A percentile compares a stretch with the other conserved stretches of the same genome.
These are phyloP conservation scores for Rhododendron ferrugineum DNA, from an alignment of 148 eudicot species.

Conservation along the genomic window DNA sequence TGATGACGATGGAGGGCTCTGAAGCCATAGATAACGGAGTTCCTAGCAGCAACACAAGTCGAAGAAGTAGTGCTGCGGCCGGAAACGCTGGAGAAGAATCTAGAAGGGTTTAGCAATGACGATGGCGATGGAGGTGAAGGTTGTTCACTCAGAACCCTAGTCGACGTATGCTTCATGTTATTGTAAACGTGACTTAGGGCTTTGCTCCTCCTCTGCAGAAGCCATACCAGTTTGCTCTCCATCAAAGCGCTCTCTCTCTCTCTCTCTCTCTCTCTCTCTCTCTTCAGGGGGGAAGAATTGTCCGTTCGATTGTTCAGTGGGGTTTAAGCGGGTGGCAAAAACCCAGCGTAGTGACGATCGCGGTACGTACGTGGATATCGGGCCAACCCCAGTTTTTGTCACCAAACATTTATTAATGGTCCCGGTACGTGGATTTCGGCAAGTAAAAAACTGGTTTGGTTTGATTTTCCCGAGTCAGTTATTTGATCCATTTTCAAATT, in stretches of 20 bases:
- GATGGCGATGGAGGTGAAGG: slow-evolving; percentile 9
- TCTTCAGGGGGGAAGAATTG: background rate
- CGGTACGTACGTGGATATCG: background rate
- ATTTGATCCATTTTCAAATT: no score
- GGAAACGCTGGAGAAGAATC: slow-evolving; percentile 34
- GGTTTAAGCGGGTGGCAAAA: background rate
- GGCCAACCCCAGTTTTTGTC: no score
- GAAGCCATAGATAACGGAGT: slow-evolving; percentile 31
- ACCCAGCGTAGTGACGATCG: background rate
- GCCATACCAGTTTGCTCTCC: slow-evolving; percentile 46
- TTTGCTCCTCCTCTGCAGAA: slow-evolving; percentile 36
- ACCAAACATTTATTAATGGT: no score
- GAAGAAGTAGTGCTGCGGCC: slow-evolving; percentile 7
- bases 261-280: background rate
- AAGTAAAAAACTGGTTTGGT: no score
- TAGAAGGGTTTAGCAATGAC: slow-evolving; percentile 16
- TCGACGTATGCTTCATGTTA: slow-evolving; percentile 18
- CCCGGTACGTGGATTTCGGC: no score
- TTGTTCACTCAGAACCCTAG: slow-evolving; percentile 21
- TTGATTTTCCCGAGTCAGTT: no score
- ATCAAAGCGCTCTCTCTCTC: slow-evolving; percentile 20
- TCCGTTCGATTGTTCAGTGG: background rate
- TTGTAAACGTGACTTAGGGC: slow-evolving; percentile 24
- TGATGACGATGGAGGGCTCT: slow-evolving; percentile 31
- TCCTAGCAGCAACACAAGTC: slow-evolving; percentile 26